Conservation (phyloP, 1,284 basidiomycete genomes). For the Calocybe gambosa region DNA sequence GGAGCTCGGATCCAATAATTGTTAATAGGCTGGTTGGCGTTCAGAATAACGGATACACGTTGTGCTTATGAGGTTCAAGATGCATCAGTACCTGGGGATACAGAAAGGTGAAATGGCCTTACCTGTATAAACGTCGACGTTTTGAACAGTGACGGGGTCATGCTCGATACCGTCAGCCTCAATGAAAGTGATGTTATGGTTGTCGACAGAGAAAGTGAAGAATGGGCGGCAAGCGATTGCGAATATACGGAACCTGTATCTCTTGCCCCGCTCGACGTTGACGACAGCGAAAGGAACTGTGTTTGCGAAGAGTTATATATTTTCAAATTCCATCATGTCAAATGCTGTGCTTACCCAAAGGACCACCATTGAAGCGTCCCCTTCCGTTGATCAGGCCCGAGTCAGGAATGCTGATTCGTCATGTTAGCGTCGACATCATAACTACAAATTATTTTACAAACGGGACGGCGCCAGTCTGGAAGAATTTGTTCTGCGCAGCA, state of each 20-base stretch:
- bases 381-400: constrained; percentile 36
- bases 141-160: constrained; percentile 28
- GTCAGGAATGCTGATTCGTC: constrained; percentile 19
- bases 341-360: constrained; percentile 13
- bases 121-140: constrained; percentile 31
- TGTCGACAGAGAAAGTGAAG: constrained; percentile 40
- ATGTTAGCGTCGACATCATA: background rate
- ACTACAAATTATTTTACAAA: constrained; percentile 12
- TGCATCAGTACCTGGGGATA: background rate
- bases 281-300: constrained; percentile 29
- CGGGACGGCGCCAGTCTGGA: constrained; percentile 23
- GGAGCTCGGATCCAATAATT: constrained; percentile 25
- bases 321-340: background rate
- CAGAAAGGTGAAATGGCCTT: background rate
- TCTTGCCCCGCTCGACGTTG: constrained; percentile 27
- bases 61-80: constrained; percentile 9
- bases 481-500: constrained; percentile 15
- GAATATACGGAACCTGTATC: constrained; percentile 44
- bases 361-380: constrained; percentile 29
- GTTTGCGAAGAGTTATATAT: background rate
- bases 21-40: constrained; percentile 26
- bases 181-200: constrained; percentile 40
- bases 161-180: constrained; percentile 37
- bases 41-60: constrained; percentile 20
- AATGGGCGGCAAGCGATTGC: constrained; percentile 40